A percentile compares a stretch with the other conserved stretches of the same genome.
These are phyloP conservation scores for Mallotus repandus DNA, from an alignment of 441 rosid genomes.

Conservation along the genomic window DNA sequence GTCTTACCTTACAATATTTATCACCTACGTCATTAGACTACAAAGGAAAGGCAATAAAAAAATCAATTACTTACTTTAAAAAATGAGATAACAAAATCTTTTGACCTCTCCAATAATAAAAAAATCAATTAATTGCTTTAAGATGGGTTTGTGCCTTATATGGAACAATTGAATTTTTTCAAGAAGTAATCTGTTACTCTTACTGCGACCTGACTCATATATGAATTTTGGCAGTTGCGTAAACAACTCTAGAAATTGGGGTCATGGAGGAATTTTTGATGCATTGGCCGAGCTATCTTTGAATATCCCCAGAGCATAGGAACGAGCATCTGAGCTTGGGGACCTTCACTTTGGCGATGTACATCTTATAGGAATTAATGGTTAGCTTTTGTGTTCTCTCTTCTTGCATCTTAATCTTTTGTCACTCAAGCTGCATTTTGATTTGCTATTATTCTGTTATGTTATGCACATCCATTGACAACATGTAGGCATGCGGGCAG, in stretches of 20 bases:
- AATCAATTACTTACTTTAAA: too few species aligned
- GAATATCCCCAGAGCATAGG: constrained; percentile 54
- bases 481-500: neutral
- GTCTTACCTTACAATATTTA: too few species aligned
- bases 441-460: neutral
- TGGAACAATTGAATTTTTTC: neutral
- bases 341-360: constrained; percentile 90
- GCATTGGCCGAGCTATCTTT: constrained; percentile 60
- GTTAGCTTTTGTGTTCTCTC: constrained; percentile 35
- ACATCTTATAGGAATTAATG: constrained; percentile 67
- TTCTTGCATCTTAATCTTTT: constrained; percentile 5
- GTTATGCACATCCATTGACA: neutral
- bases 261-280: constrained; percentile 86
- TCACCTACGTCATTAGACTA: too few species aligned
- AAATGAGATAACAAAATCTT: too few species aligned
- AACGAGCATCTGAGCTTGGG: constrained; percentile 57
- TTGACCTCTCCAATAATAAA: too few species aligned
- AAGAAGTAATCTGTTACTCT: neutral
- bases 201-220: neutral
- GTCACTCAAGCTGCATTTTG: neutral
- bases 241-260: constrained; percentile 91
- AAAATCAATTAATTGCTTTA: neutral
- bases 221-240: constrained; percentile 55
- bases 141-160: constrained; percentile 4
- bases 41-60: too few species aligned